Evolutionary conservation across 768 basidiomycete species (phyloP).

Genomic region (Pulveroboletus sp.): DNA sequence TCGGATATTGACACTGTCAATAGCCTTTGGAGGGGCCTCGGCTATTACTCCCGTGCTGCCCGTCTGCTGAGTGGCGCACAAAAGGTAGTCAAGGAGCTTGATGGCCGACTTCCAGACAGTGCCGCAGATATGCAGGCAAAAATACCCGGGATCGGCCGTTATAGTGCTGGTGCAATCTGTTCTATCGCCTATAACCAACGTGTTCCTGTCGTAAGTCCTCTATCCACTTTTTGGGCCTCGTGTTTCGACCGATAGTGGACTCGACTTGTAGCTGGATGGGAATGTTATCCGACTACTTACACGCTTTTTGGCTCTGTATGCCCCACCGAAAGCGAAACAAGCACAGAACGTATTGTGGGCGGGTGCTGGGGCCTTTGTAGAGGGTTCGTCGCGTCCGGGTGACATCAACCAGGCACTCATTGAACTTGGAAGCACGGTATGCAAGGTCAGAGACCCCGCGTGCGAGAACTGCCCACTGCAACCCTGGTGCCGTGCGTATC

Average conservation of each 20-base stretch:
- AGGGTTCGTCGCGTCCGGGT: constrained; percentile 52
- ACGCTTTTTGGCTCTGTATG: constrained; percentile 77
- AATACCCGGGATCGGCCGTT: constrained; percentile 85
- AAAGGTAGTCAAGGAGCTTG: constrained; percentile 61
- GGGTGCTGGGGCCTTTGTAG: constrained; percentile 67
- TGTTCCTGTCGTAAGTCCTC: constrained; percentile 70
- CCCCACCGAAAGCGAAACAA: constrained; percentile 72
- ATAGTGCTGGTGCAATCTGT: constrained; percentile 79
- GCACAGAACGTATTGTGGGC: constrained; percentile 82
- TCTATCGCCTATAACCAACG: constrained; percentile 86
- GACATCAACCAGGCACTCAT: constrained; percentile 93
- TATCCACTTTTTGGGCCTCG: neutral
- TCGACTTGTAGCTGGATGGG: constrained; percentile 65
- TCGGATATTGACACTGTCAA: constrained; percentile 84
- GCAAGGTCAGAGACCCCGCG: constrained; percentile 76
- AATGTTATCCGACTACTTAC: constrained; percentile 86
- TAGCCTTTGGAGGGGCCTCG: constrained; percentile 84
- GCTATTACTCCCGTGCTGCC: constrained; percentile 85
- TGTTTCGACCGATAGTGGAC: neutral
- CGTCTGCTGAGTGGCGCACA: constrained; percentile 81
- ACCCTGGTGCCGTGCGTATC: constrained; percentile 64
- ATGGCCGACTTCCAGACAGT: constrained; percentile 73
- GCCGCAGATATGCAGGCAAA: constrained; percentile 75
- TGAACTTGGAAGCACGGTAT: constrained; percentile 91
- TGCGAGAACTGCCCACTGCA: constrained; percentile 72